These are phyloP conservation scores for Blastobotrys elegans DNA, from an alignment of 1,139 yeast species.

Conservation along the genomic window DNA sequence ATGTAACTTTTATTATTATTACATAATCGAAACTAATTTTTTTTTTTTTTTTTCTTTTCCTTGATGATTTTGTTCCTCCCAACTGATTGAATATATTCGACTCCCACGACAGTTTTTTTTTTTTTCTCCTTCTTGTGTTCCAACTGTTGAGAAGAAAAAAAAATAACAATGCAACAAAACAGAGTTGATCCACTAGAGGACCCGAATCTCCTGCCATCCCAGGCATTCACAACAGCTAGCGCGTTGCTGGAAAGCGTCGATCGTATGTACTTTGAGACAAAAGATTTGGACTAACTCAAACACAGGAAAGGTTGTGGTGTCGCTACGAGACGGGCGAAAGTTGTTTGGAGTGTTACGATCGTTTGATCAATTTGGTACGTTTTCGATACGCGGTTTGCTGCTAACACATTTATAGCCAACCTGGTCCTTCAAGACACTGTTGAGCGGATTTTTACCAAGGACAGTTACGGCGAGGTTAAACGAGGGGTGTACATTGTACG, in stretches of 20 bases:
- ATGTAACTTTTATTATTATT: too few species aligned
- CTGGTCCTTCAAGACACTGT: conserved; percentile 85
- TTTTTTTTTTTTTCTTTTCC: background rate
- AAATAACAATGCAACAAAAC: background rate
- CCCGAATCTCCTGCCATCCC: conserved; percentile 39
- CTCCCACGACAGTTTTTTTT: too few species aligned
- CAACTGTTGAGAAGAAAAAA: too few species aligned
- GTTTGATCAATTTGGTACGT: conserved; percentile 92
- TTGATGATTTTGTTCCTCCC: background rate
- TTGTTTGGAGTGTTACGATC: conserved; percentile 89
- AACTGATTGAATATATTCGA: background rate
- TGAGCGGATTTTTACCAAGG: conserved; percentile 68
- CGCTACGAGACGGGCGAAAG: conserved; percentile 85
- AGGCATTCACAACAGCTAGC: conserved; percentile 95
- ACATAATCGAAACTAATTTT: too few species aligned
- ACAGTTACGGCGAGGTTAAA: conserved; percentile 65
- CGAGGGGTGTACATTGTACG: conserved; percentile 86
- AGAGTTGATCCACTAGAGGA: conserved; percentile 30
- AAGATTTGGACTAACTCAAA: background rate
- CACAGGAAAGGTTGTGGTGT: conserved; percentile 63
- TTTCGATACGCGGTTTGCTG: too few species aligned
- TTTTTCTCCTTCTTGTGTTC: background rate
- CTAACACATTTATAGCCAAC: too few species aligned
- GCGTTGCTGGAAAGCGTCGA: conserved; percentile 93
- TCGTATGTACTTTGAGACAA: conserved; percentile 39